Evolutionary conservation across 2,329 filamentous ascomycete genomes (phyloP).

Genomic region (Amauroascus niger): DNA sequence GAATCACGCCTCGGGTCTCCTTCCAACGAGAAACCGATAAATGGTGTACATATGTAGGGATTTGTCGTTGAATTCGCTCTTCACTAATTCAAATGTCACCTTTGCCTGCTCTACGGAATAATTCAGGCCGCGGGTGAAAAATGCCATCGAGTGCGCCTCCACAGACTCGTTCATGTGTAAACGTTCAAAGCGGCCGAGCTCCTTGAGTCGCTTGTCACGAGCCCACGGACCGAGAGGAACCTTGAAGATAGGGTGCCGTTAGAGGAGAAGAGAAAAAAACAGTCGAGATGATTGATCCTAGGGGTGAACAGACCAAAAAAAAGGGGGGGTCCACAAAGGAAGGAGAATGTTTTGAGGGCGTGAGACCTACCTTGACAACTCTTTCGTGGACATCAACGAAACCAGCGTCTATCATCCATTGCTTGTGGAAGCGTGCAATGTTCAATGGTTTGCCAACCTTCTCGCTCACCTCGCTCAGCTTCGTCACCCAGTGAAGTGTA

Average conservation of each 20-base stretch:
- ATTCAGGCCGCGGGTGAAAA: slow-evolving; percentile 26
- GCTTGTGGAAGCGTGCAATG: slow-evolving; percentile 45
- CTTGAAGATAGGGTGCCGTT: not conserved
- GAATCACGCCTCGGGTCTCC: not conserved
- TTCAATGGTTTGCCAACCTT: slow-evolving; percentile 40
- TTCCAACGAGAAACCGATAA: slow-evolving; percentile 9
- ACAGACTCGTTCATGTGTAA: slow-evolving; percentile 22
- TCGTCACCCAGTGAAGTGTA: slow-evolving; percentile 37
- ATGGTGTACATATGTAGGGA: slow-evolving; percentile 11
- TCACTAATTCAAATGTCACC: slow-evolving; percentile 10
- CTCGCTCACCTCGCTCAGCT: slow-evolving; percentile 38
- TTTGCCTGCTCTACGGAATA: slow-evolving; percentile 26
- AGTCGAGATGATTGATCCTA: not conserved
- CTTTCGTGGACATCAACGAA: slow-evolving; percentile 49
- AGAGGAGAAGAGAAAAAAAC: not conserved
- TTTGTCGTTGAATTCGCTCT: slow-evolving; percentile 12
- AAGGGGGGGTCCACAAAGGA: not conserved
- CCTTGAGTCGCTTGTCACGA: slow-evolving; percentile 15
- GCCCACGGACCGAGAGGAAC: slow-evolving; percentile 18
- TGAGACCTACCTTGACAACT: slow-evolving; percentile 46
- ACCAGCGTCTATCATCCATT: slow-evolving; percentile 47
- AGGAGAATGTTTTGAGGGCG: not conserved
- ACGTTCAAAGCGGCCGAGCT: slow-evolving; percentile 17
- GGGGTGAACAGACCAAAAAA: not conserved
- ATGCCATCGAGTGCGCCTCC: slow-evolving; percentile 20